Base-by-base conservation (phyloP, 2,329 filamentous ascomycete genomes). In the Phaeoacremonium minimum region DNA sequence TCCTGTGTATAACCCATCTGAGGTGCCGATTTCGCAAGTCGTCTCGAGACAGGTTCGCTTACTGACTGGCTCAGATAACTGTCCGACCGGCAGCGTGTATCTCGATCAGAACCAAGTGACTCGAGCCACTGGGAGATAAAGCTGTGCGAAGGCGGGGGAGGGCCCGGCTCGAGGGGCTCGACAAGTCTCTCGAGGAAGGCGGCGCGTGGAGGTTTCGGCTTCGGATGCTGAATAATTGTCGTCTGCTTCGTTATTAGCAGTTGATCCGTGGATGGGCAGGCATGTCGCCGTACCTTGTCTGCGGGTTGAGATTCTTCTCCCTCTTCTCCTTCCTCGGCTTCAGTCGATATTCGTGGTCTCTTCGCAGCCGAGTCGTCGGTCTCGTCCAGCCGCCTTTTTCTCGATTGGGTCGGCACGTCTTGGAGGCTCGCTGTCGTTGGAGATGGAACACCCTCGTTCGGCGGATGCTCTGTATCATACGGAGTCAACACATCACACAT, bases 21-120 rank as follows among this genome's bases (percentile, higher is more conserved):
- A 19, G 43, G 43, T 32, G 37, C 43, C 26, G 43, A 49, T 39
- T 33, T 44, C 33, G 45, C 38, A 29, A 38, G 30, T 9, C 40
- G 20, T 18, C 48, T 51, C 39, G 44, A 43, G 32, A 52, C 38
- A 40, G 43, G 31, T 9, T 51, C 45, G 35, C 33, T 37, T 41
- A 45, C 33, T 37, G 40, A 46, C 17, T 37, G 36, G 43, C 36
- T 14, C 43, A 52, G 45, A 45, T 46, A 35, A 42, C 42, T 50
- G 42, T 53, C 50, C 35, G 50, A 56, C 33, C 46, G 46, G 35
- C 43, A 53, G 43, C 42, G 40, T 43, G 41, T 50, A 34, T 52
- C 42, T 50, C 45, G 40, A 37, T 50, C 45, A 20, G 47, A 48
- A 37, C 36, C 48, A 36, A 55, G 35, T 38, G 46, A 41, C 37